Base-by-base conservation (phyloP, 192 early-diverging fungal species). In the Mortierella alpina region DNA sequence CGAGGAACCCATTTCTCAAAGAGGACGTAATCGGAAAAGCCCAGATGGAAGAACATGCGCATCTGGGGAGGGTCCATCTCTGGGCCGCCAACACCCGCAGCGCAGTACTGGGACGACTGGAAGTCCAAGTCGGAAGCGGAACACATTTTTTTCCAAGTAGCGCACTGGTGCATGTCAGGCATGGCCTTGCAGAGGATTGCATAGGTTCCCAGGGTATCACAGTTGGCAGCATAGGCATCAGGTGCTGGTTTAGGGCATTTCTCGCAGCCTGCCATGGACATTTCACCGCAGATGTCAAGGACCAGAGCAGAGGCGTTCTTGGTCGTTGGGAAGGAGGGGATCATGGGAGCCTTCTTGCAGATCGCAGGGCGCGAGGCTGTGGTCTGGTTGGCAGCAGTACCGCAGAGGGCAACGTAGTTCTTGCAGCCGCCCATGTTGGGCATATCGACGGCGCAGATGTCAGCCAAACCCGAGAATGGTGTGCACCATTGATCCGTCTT, bases 41-140 rank as follows among this genome's bases (percentile, higher is more conserved):
- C 90, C 11, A 63, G 59, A 68, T 93, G 92, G 81, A 92, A 91
- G 56, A 75, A 91, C 92, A 93, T 91, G 60, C 73, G 70, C 91
- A 93, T 93, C 11, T 66, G 58, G 31, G 89, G 89, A 4, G 80
- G 74, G 41, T 71, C 72, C 61, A 80, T 72, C 3, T 80, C 77
- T 2, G 69, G 65, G 22, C 65, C 63, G 13, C 77, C 77, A 8
- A 80, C 77, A 41, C 77, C 77, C 5, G 70, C 50, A 7, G 77
- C 70, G 45, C 77, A 80, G 66, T 80, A 80, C 46, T 80, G 70
- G 52, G 77, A 80, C 40, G 44, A 49, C 40, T 68, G 52, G 49
- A 80, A 80, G 51, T 54, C 48, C 56, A 59, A 44, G 17, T 12
- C 39, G n/a, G 54, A 45, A 20, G 64, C 59, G 47, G 76, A 56